Evolutionary conservation across 129 eudicot genomes (phyloP), one percentile per base, ranked within the genome.

Genomic region (Daucus carota): DNA sequence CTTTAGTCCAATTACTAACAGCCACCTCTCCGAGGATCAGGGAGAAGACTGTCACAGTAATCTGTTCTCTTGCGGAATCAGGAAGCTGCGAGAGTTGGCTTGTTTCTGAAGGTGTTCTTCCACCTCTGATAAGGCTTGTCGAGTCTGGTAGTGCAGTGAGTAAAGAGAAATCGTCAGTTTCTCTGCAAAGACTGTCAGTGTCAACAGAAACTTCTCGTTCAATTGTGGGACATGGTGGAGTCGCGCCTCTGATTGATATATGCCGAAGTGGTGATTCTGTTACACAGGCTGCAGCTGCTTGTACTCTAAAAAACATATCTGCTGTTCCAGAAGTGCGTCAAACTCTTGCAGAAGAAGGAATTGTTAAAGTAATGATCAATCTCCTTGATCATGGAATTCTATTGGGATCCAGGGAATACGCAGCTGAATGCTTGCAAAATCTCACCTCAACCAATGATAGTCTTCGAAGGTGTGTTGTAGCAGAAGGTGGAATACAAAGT

Each of bases 351-450:
- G 99, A 94, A 57, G 97, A 91, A 85, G 99, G 99, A 68, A 84
- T 88, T 46, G 80, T 87, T 11, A 85, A 83, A 46, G 85, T 87
- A 13, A 94, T 94, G 97, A 85, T 94, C 36, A 50, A 77, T 68
- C 92, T 94, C 13, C 88, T 94, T 11, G 97, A 89, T 81, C 78
- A 84, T 59, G 97, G 97, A 43, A 78, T 88, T 72, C 70, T 88
- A 26, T 75, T 93, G 83, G 97, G 98, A 18, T 83, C 98, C 0
- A 90, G 88, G 65, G 98, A 93, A 72, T 89, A 93, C 48, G 98
- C 99, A 11, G 99, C 99, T 6, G 99, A 94, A 80, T 91, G 99
- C 82, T 78, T 94, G 71, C 96, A 86, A 62, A 87, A 86, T 81
- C 81, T 94, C 42, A 91, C 99, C n/a, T 78, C 92, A 5, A 74